Evolutionary conservation across 2,329 filamentous ascomycete species (phyloP).

Genomic region (Trichoderma polysporum): DNA sequence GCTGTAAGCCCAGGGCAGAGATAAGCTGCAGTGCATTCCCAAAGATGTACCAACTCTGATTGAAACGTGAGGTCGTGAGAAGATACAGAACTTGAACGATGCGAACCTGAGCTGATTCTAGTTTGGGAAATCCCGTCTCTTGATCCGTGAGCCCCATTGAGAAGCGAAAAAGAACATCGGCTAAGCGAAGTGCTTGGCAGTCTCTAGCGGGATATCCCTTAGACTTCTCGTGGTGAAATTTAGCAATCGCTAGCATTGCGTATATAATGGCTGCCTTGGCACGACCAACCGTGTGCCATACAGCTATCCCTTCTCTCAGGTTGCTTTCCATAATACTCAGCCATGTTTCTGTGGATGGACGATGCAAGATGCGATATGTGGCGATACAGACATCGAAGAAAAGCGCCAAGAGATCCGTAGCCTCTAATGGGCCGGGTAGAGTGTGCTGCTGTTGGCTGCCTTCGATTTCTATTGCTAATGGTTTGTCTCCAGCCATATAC

Average conservation of each 20-base stretch:
- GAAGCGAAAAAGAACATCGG: slow-evolving; percentile 45
- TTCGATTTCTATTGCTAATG: slow-evolving; percentile 36
- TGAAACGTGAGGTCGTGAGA: slow-evolving; percentile 57
- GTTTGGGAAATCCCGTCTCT: slow-evolving; percentile 52
- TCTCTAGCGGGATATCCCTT: slow-evolving; percentile 27
- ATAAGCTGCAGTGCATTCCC: slow-evolving; percentile 56
- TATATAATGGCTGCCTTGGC: slow-evolving; percentile 49
- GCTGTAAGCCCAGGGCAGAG: slow-evolving; percentile 42
- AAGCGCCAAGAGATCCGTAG: slow-evolving; percentile 42
- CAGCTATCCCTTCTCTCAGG: slow-evolving; percentile 35
- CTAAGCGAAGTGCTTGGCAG: slow-evolving; percentile 29
- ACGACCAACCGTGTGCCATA: slow-evolving; percentile 42
- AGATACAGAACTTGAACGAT: slow-evolving; percentile 59
- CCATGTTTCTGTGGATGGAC: slow-evolving; percentile 53
- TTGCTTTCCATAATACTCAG: slow-evolving; percentile 42
- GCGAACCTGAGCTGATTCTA: slow-evolving; percentile 59
- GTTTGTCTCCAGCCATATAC: slow-evolving; percentile 51
- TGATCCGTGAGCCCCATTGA: slow-evolving; percentile 43
- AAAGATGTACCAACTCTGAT: slow-evolving; percentile 61
- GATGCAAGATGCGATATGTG: slow-evolving; percentile 58
- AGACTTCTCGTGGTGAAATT: slow-evolving; percentile 45
- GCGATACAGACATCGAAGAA: slow-evolving; percentile 63
- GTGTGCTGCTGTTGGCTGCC: slow-evolving; percentile 34
- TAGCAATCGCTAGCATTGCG: slow-evolving; percentile 48
- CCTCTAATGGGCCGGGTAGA: slow-evolving; percentile 39